A percentile compares a stretch with the other conserved stretches of the same genome.
phyloP scores from a whole-genome alignment of 495 filamentous ascomycete species.

The Penicillium lividum region DNA sequence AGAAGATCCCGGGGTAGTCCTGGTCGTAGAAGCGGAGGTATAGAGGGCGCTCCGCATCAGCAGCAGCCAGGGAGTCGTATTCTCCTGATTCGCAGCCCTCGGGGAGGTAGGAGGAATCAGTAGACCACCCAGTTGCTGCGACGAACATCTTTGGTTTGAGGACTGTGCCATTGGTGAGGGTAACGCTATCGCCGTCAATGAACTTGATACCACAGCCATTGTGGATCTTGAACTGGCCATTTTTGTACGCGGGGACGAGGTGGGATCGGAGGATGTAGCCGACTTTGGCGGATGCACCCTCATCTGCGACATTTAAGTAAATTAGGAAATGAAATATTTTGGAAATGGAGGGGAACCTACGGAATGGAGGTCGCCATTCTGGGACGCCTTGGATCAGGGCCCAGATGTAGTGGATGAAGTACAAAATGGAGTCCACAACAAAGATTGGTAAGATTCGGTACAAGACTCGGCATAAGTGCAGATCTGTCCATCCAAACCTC shows the following conservation, averaged over 20 bases:
- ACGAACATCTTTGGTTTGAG: constrained; percentile 5
- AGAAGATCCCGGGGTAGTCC: constrained; percentile 12
- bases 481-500: constrained; percentile 9
- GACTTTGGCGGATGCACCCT: constrained; percentile 10
- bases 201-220: constrained; percentile 8
- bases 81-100: constrained; percentile 8
- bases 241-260: constrained; percentile 8
- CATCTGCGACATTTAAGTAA: neutral
- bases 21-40: constrained; percentile 15
- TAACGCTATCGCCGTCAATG: constrained; percentile 6
- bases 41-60: constrained; percentile 4
- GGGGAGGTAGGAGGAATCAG: constrained; percentile 7
- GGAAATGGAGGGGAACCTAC: neutral
- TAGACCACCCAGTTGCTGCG: constrained; percentile 10
- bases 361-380: constrained; percentile 11
- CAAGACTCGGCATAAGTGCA: constrained; percentile 7
- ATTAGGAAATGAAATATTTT: neutral
- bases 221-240: constrained; percentile 9
- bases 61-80: constrained; percentile 11
- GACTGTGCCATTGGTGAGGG: constrained; percentile 9
- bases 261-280: constrained; percentile 7
- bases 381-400: constrained; percentile 8
- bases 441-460: constrained; percentile 8
- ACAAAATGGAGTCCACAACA: constrained; percentile 9
- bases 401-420: constrained; percentile 10